A percentile compares a stretch with the other conserved stretches of the same genome.
These are phyloP conservation scores for Wilcoxina mikolae DNA, from an alignment of 495 filamentous ascomycete species.

Conservation along the genomic window DNA sequence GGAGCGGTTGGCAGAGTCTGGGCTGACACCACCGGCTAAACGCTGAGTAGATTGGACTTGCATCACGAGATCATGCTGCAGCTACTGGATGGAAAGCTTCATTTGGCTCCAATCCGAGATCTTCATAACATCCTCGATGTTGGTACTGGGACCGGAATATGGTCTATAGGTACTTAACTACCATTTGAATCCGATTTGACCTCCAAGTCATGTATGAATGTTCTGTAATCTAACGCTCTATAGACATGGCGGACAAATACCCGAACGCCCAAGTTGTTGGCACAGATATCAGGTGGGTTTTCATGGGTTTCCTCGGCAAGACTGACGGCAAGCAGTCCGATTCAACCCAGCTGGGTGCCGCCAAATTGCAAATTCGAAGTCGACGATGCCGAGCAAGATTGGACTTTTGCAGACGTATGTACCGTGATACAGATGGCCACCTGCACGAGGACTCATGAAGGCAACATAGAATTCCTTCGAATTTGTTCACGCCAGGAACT, in stretches of 20 bases:
- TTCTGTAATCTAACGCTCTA: no score
- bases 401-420: constrained; percentile 22
- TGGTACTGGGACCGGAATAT: no score
- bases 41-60: not conserved
- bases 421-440: constrained; percentile 1
- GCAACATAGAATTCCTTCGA: constrained; percentile 27
- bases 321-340: not conserved
- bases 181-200: not conserved
- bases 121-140: not conserved
- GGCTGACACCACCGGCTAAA: not conserved
- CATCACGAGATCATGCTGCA: constrained; percentile 1
- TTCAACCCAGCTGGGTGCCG: constrained; percentile 11
- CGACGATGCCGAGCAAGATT: constrained; percentile 36
- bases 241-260: constrained; percentile 33
- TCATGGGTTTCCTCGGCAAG: not conserved
- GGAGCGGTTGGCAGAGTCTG: not conserved
- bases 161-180: no score
- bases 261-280: constrained; percentile 29
- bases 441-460: not conserved
- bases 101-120: not conserved
- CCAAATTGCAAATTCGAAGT: constrained; percentile 31
- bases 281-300: constrained; percentile 44
- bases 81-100: not conserved
- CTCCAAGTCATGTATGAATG: no score
- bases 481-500: constrained; percentile 31